Conservation (phyloP, 1,284 basidiomycete genomes). For the Cystobasidiaceae sp. region DNA sequence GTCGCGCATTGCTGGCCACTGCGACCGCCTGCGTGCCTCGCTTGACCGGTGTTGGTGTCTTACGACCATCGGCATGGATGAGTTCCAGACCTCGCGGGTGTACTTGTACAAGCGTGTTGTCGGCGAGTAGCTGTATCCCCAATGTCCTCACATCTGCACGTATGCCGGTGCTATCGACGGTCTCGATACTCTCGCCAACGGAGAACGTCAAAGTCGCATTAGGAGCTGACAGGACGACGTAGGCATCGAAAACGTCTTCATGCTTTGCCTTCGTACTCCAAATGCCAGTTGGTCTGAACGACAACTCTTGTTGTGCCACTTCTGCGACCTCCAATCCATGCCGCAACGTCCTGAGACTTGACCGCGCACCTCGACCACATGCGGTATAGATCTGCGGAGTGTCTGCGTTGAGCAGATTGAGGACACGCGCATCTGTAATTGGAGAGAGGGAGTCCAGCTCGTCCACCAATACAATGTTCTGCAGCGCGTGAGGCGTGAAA, state of each 20-base stretch:
- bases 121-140: conserved; percentile 92
- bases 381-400: conserved; percentile 89
- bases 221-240: conserved; percentile 93
- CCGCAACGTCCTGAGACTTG: conserved; percentile 75
- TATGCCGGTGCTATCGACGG: conserved; percentile 94
- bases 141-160: conserved; percentile 87
- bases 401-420: conserved; percentile 86
- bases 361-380: conserved; percentile 70
- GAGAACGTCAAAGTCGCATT: conserved; percentile 92
- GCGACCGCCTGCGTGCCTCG: conserved; percentile 72
- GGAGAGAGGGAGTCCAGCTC: conserved; percentile 82
- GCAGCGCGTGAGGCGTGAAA: conserved; percentile 75
- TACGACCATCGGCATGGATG: conserved; percentile 62
- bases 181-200: conserved; percentile 94
- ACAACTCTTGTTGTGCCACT: conserved; percentile 84
- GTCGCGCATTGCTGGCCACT: conserved; percentile 83
- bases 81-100: conserved; percentile 92
- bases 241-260: conserved; percentile 87
- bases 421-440: conserved; percentile 80
- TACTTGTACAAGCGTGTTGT: conserved; percentile 84
- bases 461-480: conserved; percentile 82
- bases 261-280: conserved; percentile 88
- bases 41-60: conserved; percentile 51
- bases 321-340: conserved; percentile 92
- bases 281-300: conserved; percentile 90